Evolutionary conservation across 2,329 filamentous ascomycete genomes (phyloP), one percentile per base, ranked within the genome.

Genomic region (Nakataea oryzae): DNA sequence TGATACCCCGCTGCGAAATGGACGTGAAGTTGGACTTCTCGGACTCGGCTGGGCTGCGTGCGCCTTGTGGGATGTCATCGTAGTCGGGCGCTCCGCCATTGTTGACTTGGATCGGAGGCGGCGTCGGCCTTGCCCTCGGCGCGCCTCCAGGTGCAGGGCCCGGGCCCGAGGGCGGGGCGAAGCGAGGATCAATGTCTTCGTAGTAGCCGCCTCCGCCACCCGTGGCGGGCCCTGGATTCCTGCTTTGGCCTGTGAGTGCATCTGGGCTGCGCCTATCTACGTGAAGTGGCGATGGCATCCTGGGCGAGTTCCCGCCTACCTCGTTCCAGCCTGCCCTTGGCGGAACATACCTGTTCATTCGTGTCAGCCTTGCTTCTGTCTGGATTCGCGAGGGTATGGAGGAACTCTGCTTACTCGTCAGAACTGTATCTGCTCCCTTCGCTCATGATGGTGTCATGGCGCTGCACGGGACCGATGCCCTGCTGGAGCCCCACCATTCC

Each of bases 151-250:
- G 62, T 64, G 71, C 64, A 64, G 67, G 61, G 66, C 64, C 69
- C 70, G 55, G 74, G 73, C 60, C 65, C 74, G 73, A 71, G 63
- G 73, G 63, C 62, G 68, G 64, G 55, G 86, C 89, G 70, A 97
- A 97, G 62, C 87, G 89, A 57, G 93, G 92, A 67, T 96, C 92
- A 14, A 96, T 86, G 72, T 97, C 93, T 79, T 97, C 95, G 71
- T 96, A 96, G 75, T 97, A 97, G 65, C 82, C 28, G 34, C 21
- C 56, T 3, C 28, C 41, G 17, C n/a, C 21, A 41, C 34, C 41
- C 41, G 41, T 21, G 41, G 41, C 17, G 9, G 17, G 41, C 17
- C 14, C 14, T n/a, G 17, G 41, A 47, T 21, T n/a, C 17, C 41
- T 58, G 28, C 30, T n/a, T 58, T 30, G 34, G 29, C 30, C 26